Evolutionary conservation across 148 eudicot genomes (phyloP).

Genomic region (Amaranthus cruentus): DNA sequence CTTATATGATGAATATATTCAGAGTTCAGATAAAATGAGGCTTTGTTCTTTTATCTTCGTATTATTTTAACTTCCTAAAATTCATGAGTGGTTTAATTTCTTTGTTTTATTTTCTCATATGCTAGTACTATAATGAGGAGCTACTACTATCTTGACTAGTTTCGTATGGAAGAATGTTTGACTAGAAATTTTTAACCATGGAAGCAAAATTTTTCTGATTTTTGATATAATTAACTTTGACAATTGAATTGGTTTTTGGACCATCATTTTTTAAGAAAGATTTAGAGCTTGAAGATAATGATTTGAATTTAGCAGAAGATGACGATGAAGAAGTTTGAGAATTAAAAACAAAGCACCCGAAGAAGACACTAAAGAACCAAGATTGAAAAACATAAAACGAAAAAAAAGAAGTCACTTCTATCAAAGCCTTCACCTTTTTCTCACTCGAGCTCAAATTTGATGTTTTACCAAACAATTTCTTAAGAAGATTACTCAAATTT

Average conservation of each 20-base stretch:
- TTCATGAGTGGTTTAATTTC: too few relatives aligned
- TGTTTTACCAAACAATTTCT: conserved; percentile 55
- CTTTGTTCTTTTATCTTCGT: too few relatives aligned
- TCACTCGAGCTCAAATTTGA: conserved; percentile 21
- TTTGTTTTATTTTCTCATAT: too few relatives aligned
- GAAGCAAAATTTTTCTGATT: conserved; percentile 46
- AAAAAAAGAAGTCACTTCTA: conserved; percentile 43
- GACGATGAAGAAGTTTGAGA: conserved; percentile 40
- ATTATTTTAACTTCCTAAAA: too few relatives aligned
- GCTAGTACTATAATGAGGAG: too few relatives aligned
- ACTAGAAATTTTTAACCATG: conserved; percentile 39
- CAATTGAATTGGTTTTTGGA: conserved; percentile 26
- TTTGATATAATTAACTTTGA: conserved; percentile 13
- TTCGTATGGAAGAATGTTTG: too few relatives aligned
- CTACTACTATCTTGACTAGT: too few relatives aligned
- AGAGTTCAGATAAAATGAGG: too few relatives aligned
- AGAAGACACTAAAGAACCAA: too few relatives aligned
- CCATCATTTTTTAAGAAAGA: conserved; percentile 9
- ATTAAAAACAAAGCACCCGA: background rate
- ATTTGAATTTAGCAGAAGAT: conserved; percentile 38
- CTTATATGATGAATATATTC: too few relatives aligned
- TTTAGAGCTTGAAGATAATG: conserved; percentile 15
- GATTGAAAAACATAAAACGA: too few relatives aligned
- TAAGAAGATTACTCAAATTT: conserved; percentile 36
- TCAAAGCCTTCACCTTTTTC: conserved; percentile 51